Base-by-base conservation (phyloP, 176 grass and related monocot species). In the Musa itinerans region DNA sequence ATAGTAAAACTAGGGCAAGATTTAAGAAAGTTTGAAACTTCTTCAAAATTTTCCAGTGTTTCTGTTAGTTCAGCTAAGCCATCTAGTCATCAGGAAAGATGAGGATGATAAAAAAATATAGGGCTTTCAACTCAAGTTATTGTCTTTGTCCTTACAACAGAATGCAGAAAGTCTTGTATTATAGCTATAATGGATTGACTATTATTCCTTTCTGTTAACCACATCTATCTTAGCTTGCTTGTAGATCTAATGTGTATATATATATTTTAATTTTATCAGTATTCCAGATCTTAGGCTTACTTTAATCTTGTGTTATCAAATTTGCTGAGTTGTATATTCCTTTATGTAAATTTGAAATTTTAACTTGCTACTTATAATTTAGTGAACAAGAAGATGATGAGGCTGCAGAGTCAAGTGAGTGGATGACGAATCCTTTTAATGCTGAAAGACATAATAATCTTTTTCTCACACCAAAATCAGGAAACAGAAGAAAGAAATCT, bases 381-480 rank as follows among this genome's bases (percentile, higher is more conserved):
- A 55, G 73, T 76, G 81, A 58, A 49, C 81, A 68, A 83, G 79
- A 86, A 74, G 83, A 85, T 70, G 84, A 74, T 54, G 77, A 79
- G 77, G 43, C 76, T 56, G 71, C 73, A 59, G 85, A 85, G 65
- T 92, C 87, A 71, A 80, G 53, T 25, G 85, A 86, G 77, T 79
- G 53, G 50, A 83, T 72, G 49, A 81, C 52, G 15, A 84, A 76
- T 73, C 79, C 89, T 68, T 79, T 73, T 17, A 88, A 76, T 73
- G 77, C 70, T 50, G 83, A 59, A 59, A 19, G 71, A 59, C 6
- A 7, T 23, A 71, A 13, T 25, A 86, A 84, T 71, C 84, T 70
- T 75, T 52, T 86, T 71, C 81, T 78, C 65, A 86, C 84, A 68
- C 75, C 84, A 2, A 58, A 63, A 81, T 89, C 84, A 23, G 88